Evolutionary conservation across 768 basidiomycete species (phyloP), one percentile per base, ranked within the genome.

Genomic region (Kwoniella heveanensis): DNA sequence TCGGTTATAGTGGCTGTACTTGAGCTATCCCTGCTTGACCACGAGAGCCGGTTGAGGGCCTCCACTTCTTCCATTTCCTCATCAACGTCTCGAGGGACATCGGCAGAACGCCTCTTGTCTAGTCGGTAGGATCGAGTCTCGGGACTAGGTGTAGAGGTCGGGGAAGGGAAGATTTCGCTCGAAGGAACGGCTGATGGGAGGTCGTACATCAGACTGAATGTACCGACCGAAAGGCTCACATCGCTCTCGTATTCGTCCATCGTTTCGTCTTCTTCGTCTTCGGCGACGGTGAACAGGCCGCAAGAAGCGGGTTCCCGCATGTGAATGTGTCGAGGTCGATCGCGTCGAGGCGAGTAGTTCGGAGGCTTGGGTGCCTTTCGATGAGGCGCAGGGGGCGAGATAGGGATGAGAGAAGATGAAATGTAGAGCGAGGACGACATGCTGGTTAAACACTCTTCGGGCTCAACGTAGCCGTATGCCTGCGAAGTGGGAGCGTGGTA

Each of bases 311-410:
- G 66, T 37, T 64, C 66, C 5, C 39, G 52, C 66, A 68, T 68
- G 13, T 59, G 26, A 37, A 68, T 68, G 48, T 68, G 66, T 47
- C 62, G 27, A 1, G 62, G 47, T 52, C 66, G 57, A 25, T 52
- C 65, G 15, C 66, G 77, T 30, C 73, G 72, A 21, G 78, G 77
- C 1, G 77, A 63, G 2, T 85, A 84, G 15, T 84, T 85, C 80
- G 58, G 85, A 83, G 83, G 83, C 17, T 79, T 82, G 19, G 83
- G 83, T 7, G 88, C 88, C 72, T 68, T 57, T 78, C 65, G 19
- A 70, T 57, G 66, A 22, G 78, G 64, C 27, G 60, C 74, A 37
- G 60, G 77, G 37, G 50, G 66, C 54, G 57, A 52, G 64, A 66
- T 62, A 19, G 62, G 54, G n/a, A 54, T 72, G 39, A 44, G 39